phyloP scores from a whole-genome alignment of 2,329 filamentous ascomycete species.

The Fusarium albidum region DNA sequence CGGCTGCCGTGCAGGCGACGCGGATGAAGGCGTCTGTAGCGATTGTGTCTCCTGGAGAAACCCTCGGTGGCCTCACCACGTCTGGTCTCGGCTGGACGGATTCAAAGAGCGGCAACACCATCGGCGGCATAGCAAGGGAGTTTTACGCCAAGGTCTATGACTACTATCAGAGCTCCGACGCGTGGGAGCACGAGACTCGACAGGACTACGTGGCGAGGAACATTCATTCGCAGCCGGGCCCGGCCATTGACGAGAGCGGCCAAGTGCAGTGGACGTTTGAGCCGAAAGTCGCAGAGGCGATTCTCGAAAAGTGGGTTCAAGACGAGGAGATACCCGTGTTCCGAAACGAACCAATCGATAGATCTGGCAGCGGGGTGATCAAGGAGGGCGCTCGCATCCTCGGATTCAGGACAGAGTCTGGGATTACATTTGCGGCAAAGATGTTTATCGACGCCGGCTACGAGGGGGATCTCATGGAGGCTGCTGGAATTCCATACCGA shows the following conservation, averaged over 20 bases:
- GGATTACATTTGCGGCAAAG: conserved; percentile 22
- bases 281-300: conserved; percentile 29
- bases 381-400: conserved; percentile 25
- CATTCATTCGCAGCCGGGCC: conserved; percentile 30
- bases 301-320: conserved; percentile 31
- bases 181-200: conserved; percentile 29
- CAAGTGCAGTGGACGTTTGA: conserved; percentile 36
- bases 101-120: conserved; percentile 30
- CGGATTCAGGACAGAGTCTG: conserved; percentile 24
- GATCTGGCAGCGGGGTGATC: conserved; percentile 13
- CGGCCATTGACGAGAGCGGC: conserved; percentile 26
- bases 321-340: conserved; percentile 29
- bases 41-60: conserved; percentile 28
- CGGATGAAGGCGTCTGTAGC: conserved; percentile 33
- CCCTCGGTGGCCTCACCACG: conserved; percentile 28
- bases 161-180: conserved; percentile 18
- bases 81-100: conserved; percentile 34
- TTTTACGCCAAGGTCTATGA: conserved; percentile 27
- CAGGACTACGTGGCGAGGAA: conserved; percentile 16
- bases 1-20: conserved; percentile 27
- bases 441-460: conserved; percentile 36
- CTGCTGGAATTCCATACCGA: conserved; percentile 26
- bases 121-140: conserved; percentile 32
- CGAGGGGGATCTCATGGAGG: conserved; percentile 34
- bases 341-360: conserved; percentile 25